These are phyloP conservation scores for Xerocomus potaroensis DNA, from an alignment of 768 basidiomycete species.

Conservation along the genomic window DNA sequence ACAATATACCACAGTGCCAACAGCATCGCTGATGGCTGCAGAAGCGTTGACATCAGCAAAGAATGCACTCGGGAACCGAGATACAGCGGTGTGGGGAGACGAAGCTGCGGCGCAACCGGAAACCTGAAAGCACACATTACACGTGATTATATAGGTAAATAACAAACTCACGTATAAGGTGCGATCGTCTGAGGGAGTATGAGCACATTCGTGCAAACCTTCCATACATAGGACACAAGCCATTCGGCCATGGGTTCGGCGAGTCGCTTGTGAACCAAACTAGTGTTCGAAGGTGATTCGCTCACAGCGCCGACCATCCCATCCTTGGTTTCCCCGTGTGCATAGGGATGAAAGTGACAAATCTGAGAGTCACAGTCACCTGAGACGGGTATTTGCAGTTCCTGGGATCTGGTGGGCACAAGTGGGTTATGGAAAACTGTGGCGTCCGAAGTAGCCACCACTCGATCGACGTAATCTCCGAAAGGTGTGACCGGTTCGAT, in stretches of 20 bases:
- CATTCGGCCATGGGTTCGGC: slow-evolving; percentile 76
- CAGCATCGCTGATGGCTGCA: slow-evolving; percentile 78
- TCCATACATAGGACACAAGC: slow-evolving; percentile 79
- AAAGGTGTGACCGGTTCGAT: slow-evolving; percentile 75
- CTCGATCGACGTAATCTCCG: slow-evolving; percentile 71
- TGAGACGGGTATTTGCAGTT: slow-evolving; percentile 19
- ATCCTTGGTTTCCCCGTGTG: slow-evolving; percentile 14
- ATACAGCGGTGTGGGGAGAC: slow-evolving; percentile 38
- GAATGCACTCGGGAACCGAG: slow-evolving; percentile 65
- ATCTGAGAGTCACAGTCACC: slow-evolving; percentile 26
- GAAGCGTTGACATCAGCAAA: slow-evolving; percentile 68
- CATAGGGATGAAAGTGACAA: slow-evolving; percentile 16
- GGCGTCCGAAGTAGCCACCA: slow-evolving; percentile 44
- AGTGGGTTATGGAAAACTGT: slow-evolving; percentile 23
- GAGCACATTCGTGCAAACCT: slow-evolving; percentile 70
- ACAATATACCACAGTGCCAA: slow-evolving; percentile 81
- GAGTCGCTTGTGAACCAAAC: slow-evolving; percentile 61
- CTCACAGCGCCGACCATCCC: slow-evolving; percentile 40
- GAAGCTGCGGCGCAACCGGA: slow-evolving; percentile 29
- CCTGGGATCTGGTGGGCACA: slow-evolving; percentile 14
- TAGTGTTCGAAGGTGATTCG: slow-evolving; percentile 32
- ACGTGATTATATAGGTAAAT: not conserved
- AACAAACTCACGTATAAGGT: slow-evolving; percentile 48
- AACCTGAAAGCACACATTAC: slow-evolving; percentile 19
- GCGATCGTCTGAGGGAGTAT: slow-evolving; percentile 53